These are phyloP conservation scores for Nemania sp. DNA, from an alignment of 2,329 filamentous ascomycete species.

Conservation along the genomic window DNA sequence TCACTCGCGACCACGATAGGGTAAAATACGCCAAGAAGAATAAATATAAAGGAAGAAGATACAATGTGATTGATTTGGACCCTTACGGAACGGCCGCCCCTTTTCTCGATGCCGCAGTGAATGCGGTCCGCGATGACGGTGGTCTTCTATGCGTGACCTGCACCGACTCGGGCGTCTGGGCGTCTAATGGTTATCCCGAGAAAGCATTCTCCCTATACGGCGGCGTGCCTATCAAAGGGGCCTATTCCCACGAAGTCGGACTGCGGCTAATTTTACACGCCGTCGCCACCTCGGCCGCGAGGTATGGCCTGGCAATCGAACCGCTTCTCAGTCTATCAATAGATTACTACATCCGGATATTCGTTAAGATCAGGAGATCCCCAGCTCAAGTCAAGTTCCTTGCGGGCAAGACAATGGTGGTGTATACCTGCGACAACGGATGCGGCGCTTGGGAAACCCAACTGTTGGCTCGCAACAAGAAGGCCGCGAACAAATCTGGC, in stretches of 20 bases:
- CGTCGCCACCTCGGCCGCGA: slow-evolving; percentile 77
- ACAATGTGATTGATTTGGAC: slow-evolving; percentile 95
- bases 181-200: slow-evolving; percentile 90
- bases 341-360: slow-evolving; percentile 91
- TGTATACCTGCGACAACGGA: slow-evolving; percentile 87
- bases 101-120: slow-evolving; percentile 89
- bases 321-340: slow-evolving; percentile 91
- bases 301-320: slow-evolving; percentile 87
- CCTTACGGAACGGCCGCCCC: slow-evolving; percentile 93
- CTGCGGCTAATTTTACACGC: slow-evolving; percentile 83
- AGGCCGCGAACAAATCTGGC: slow-evolving; percentile 71
- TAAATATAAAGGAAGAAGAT: slow-evolving; percentile 59
- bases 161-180: slow-evolving; percentile 94
- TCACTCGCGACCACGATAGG: slow-evolving; percentile 47
- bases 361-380: slow-evolving; percentile 79
- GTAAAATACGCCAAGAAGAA: slow-evolving; percentile 47
- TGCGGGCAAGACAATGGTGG: slow-evolving; percentile 87
- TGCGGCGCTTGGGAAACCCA: slow-evolving; percentile 93
- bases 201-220: slow-evolving; percentile 96
- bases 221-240: slow-evolving; percentile 82
- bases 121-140: slow-evolving; percentile 80
- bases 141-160: slow-evolving; percentile 94
- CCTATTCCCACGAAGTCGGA: slow-evolving; percentile 86
- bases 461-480: slow-evolving; percentile 71
- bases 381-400: slow-evolving; percentile 88